Evolutionary conservation across 164 flowering plant genomes (phyloP), one percentile per base, ranked within the genome.

Genomic region (Macadamia tetraphylla): DNA sequence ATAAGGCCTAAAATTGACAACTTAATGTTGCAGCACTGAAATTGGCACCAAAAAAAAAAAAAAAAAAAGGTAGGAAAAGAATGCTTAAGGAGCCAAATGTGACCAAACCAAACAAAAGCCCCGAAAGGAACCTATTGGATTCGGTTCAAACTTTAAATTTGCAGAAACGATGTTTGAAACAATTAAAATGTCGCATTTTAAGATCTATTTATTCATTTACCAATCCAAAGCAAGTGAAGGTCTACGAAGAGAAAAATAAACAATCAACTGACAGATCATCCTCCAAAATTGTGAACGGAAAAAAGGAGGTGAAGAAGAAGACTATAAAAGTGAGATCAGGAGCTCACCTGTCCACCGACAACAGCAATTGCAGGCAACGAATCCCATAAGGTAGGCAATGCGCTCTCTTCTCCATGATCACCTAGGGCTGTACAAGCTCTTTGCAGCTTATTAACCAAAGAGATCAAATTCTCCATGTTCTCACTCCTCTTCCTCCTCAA

Each of bases 301-400:
- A 35, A 23, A 23, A 23, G 23, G 23, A 23, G 23, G 23, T 23
- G 23, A 23, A 23, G 23, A 23, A 35, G 35, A 23, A 29, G 55
- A 46, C 14, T 40, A 1, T 18, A 58, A 10, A 40, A n/a, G 29
- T 17, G 46, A 52, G 65, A 76, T 63, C 70, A 46, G 52, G 52
- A 72, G 14, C 74, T 6, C 55, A 94, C 98, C 96, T 94, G 98
- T 56, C 98, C 98, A 60, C 98, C 98, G 68, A 94, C 96, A 69
- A 94, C 97, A 61, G 96, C 98, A 52, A 94, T 88, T 7, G 98
- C 73, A 6, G 98, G 98, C 57, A 94, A 71, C 13, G 98, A 86
- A 78, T 94, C 98, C 98, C 98, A 94, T 1, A 94, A 87, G 60
- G 97, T 88, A 12, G 98, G 97, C 75, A 91, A 65, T 8, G 97